Evolutionary conservation across 2,329 filamentous ascomycete species (phyloP), one percentile per base, ranked within the genome.

Genomic region (Trichoderma sp.): DNA sequence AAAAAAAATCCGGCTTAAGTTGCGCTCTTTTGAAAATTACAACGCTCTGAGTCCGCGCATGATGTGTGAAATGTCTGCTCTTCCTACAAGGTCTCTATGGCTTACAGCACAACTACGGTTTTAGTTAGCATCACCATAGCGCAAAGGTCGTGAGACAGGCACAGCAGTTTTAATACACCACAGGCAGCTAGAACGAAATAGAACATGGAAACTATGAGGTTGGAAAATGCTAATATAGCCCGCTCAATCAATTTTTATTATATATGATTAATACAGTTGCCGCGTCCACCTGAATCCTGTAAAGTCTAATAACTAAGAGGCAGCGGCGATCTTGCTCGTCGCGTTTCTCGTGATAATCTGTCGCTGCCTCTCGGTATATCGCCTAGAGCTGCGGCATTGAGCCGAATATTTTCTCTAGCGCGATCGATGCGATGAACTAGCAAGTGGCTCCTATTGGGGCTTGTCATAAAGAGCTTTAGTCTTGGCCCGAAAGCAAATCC

Each of bases 401-500:
- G 67, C 32, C 67, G 57, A 62, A 69, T 69, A 20, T 32, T 69
- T 53, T 69, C 67, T 36, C 53, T 62, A 8, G 57, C 67, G 3
- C 58, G 67, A 28, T 69, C 39, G 53, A 69, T 15, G 4, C 50
- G 57, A 53, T 69, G 30, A 7, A 69, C 11, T 23, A 69, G 39
- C 3, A 58, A 47, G 4, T 69, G 67, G 12, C 67, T 69, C 9
- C 67, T 62, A 20, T 69, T 69, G 6, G 67, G 53, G 13, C 67
- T 69, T 43, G 67, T 62, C 67, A 69, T 69, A 15, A 69, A 69
- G 11, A 69, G 57, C 39, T 69, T 69, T 43, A 69, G 26, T 17
- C 50, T 69, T 53, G 67, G 57, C 3, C 67, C 67, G 12, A 34
- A 6, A 13, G 57, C 39, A 13, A 36, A 47, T 20, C 67, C 67